A percentile compares a stretch with the other conserved stretches of the same genome.
These are phyloP conservation scores for Lantana camara DNA, from an alignment of 257 asterid species.

Conservation along the genomic window DNA sequence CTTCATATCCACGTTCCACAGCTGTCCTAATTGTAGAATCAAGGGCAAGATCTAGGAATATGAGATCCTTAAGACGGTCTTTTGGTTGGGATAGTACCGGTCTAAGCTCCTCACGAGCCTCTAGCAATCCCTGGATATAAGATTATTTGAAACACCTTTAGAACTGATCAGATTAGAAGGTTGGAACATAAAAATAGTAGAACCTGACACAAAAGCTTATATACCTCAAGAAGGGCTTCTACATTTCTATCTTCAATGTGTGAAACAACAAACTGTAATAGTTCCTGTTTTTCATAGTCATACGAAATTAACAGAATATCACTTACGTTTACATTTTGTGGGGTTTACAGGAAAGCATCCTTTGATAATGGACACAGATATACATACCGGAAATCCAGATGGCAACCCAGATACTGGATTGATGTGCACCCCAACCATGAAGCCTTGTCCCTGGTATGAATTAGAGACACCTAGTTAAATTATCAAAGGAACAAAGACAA, in stretches of 20 bases:
- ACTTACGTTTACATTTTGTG: neutral
- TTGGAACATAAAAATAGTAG: neutral
- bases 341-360: neutral
- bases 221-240: constrained; percentile 93
- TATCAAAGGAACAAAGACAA: constrained; percentile 11
- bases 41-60: constrained; percentile 90
- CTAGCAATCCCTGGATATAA: constrained; percentile 75
- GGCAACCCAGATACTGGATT: constrained; percentile 98
- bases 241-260: constrained; percentile 91
- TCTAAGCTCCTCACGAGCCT: constrained; percentile 96
- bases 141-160: constrained; percentile 18
- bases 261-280: constrained; percentile 72
- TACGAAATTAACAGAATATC: constrained; percentile 15
- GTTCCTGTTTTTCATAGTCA: constrained; percentile 57
- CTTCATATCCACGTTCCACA: constrained; percentile 95
- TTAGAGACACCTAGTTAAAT: constrained; percentile 16
- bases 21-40: constrained; percentile 98
- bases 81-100: constrained; percentile 76
- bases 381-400: constrained; percentile 78
- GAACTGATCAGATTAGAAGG: neutral
- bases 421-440: constrained; percentile 96
- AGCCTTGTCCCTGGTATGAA: constrained; percentile 86
- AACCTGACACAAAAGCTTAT: constrained; percentile 28
- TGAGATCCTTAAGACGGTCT: constrained; percentile 88
- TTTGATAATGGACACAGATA: constrained; percentile 14